These are phyloP conservation scores for Artemisia tridentata DNA, from an alignment of 129 eudicot genomes.

Conservation along the genomic window DNA sequence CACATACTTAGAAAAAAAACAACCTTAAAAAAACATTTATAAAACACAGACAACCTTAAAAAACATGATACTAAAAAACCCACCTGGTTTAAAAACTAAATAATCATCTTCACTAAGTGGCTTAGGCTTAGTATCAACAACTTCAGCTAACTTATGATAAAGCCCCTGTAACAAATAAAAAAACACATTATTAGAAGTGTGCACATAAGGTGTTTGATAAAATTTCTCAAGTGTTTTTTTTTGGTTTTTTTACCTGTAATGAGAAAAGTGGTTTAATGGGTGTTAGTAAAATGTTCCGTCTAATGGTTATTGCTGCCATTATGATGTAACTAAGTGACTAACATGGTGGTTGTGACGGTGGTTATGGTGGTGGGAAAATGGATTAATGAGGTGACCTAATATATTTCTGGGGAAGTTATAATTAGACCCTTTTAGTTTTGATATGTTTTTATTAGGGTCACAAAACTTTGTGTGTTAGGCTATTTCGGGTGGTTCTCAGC, in stretches of 20 bases:
- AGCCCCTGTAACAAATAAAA: slow-evolving; percentile 25
- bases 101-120: slow-evolving; percentile 18
- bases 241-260: neutral
- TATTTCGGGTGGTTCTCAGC: too few relatives aligned
- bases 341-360: too few relatives aligned
- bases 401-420: too few relatives aligned
- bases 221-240: slow-evolving; percentile 15
- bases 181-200: neutral
- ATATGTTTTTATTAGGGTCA: too few relatives aligned
- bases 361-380: too few relatives aligned
- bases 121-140: slow-evolving; percentile 19
- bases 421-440: too few relatives aligned
- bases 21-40: neutral
- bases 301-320: neutral
- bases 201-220: slow-evolving; percentile 32
- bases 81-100: slow-evolving; percentile 26
- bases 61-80: neutral
- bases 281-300: neutral
- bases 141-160: slow-evolving; percentile 28
- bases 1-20: neutral
- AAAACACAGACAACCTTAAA: neutral
- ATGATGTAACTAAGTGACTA: neutral
- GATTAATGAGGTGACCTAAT: too few relatives aligned
- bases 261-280: neutral
- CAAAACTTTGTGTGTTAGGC: too few relatives aligned